phyloP scores from a whole-genome alignment of 2,329 filamentous ascomycete species.

The Scedosporium boydii region DNA sequence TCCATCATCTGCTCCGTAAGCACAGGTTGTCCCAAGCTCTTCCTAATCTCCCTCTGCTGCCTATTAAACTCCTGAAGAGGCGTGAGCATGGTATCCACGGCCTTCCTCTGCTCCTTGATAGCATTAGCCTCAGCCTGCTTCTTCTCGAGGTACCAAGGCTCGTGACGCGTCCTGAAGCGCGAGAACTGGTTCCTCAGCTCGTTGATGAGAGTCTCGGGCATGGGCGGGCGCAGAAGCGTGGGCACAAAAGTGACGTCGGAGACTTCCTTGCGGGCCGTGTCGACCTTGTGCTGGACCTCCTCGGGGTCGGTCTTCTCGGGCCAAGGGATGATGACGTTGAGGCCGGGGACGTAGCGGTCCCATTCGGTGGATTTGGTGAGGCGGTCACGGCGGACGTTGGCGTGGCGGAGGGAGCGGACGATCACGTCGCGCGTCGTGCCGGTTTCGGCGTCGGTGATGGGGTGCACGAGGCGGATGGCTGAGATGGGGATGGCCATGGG shows the following conservation, averaged over 20 bases:
- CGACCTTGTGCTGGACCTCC: conserved; percentile 45
- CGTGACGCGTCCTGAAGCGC: conserved; percentile 72
- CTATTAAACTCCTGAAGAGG: conserved; percentile 52
- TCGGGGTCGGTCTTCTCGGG: conserved; percentile 51
- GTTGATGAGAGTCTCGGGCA: conserved; percentile 69
- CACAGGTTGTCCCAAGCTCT: conserved; percentile 43
- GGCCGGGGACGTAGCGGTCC: conserved; percentile 56
- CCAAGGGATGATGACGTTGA: conserved; percentile 70
- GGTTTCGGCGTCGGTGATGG: conserved; percentile 57
- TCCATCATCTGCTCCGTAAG: conserved; percentile 50
- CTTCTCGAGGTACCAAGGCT: conserved; percentile 58
- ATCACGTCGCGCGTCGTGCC: conserved; percentile 63
- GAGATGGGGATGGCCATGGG: conserved; percentile 55
- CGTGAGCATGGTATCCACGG: conserved; percentile 33
- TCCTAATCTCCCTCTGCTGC: conserved; percentile 40
- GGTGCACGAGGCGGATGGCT: conserved; percentile 72
- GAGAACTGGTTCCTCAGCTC: conserved; percentile 80
- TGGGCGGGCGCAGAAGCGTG: conserved; percentile 66
- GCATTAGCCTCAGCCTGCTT: conserved; percentile 50
- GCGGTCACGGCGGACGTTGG: conserved; percentile 30
- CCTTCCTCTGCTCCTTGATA: conserved; percentile 29
- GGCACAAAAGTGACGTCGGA: conserved; percentile 69
- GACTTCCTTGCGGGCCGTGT: conserved; percentile 69
- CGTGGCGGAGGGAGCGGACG: conserved; percentile 58
- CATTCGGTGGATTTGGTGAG: conserved; percentile 32